Evolutionary conservation across 495 filamentous ascomycete genomes (phyloP).

Genomic region (Tuber melanosporum): DNA sequence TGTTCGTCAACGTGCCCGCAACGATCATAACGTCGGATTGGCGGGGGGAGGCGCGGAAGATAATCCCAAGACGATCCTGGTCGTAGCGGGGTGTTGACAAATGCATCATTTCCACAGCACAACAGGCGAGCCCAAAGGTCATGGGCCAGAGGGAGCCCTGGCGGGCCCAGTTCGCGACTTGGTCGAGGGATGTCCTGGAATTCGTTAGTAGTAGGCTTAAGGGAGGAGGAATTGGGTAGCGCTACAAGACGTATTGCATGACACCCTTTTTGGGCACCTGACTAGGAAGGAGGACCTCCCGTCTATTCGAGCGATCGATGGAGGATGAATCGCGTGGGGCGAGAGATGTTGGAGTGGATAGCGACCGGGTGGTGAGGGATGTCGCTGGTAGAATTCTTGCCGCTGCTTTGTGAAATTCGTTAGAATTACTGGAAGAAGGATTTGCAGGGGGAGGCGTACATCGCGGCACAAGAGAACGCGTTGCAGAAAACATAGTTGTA

Average conservation of each 20-base stretch:
- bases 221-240: constrained; percentile 31
- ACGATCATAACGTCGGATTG: constrained; percentile 99
- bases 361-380: constrained; percentile 41
- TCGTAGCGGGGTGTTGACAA: constrained; percentile 92
- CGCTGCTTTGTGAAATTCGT: constrained; percentile 24
- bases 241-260: constrained; percentile 95
- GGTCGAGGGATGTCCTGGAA: constrained; percentile 77
- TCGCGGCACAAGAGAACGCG: constrained; percentile 28
- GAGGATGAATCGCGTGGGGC: constrained; percentile 24
- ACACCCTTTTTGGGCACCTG: constrained; percentile 91
- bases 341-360: constrained; percentile 35
- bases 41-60: constrained; percentile 90
- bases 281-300: constrained; percentile 78
- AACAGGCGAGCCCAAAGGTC: constrained; percentile 96
- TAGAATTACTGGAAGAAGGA: constrained; percentile 18
- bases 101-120: constrained; percentile 98
- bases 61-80: constrained; percentile 91
- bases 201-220: constrained; percentile 10
- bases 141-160: constrained; percentile 94
- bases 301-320: constrained; percentile 43
- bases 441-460: constrained; percentile 19
- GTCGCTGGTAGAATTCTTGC: constrained; percentile 30
- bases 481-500: constrained; percentile 38
- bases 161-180: constrained; percentile 88
- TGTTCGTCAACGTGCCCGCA: constrained; percentile 91